These are phyloP conservation scores for Ottelia alismoides DNA, from an alignment of 106 monocot genomes.

Conservation along the genomic window DNA sequence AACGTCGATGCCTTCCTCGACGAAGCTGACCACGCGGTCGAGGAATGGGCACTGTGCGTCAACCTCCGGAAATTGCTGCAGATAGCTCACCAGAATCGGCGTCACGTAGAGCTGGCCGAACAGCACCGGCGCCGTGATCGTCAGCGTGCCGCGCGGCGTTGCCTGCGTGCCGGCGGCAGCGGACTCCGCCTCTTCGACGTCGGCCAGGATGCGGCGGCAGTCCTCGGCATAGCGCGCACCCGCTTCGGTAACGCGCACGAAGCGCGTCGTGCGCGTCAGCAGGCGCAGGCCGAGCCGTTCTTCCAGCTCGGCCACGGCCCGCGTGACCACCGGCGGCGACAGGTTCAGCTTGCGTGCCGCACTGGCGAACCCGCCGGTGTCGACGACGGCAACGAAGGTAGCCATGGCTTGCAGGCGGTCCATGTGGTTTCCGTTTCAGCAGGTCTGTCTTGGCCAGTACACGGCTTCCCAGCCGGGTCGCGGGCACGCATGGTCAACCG, in stretches of 20 bases:
- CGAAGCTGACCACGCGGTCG: background rate
- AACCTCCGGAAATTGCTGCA: background rate
- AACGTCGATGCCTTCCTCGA: background rate
- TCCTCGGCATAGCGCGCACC: background rate
- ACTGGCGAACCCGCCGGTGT: background rate
- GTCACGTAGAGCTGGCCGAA: background rate
- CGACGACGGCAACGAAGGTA: background rate
- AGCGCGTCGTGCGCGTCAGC: background rate
- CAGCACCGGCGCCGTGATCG: background rate
- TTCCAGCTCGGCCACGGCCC: background rate
- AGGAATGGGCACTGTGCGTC: background rate
- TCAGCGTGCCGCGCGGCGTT: background rate
- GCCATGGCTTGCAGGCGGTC: background rate
- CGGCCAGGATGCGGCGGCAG: background rate
- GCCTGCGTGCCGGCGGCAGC: background rate
- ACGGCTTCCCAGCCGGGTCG: too few species aligned
- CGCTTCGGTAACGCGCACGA: background rate
- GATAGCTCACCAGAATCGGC: background rate
- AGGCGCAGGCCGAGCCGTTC: background rate
- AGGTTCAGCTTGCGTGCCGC: background rate
- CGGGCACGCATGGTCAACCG: too few species aligned
- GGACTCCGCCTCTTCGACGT: background rate
- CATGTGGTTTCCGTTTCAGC: too few species aligned
- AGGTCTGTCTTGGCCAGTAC: too few species aligned
- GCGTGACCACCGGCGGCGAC: background rate